Evolutionary conservation across 257 asterid species (phyloP), one percentile per base, ranked within the genome.

Genomic region (Salvia rosmarinus): DNA sequence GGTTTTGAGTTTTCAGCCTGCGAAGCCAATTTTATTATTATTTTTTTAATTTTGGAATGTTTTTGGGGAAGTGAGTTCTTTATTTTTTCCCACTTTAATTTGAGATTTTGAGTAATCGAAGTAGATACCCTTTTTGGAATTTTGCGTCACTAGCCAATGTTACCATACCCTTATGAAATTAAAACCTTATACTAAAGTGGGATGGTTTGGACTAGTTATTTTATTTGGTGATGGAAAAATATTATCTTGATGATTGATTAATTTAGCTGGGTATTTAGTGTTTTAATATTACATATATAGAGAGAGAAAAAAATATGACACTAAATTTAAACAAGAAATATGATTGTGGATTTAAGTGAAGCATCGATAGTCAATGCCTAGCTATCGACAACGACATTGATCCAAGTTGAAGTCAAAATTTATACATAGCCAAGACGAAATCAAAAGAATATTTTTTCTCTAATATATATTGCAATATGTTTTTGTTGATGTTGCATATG

Each of bases 1-100:
- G 80, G 87, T 81, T 82, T 84, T 74, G 81, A 75, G 83, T 72
- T 73, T 82, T 77, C 72, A 42, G 73, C 10, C 68, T 17, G 68
- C 25, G 28, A 34, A 14, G 6, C 11, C 44, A 20, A 30, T 30
- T 58, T 32, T 39, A 28, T 43, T 5, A 9, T n/a, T 1, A 39
- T 8, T 81, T 30, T 28, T 75, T 81, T 55, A 23, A 21, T 67
- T 75, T 78, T 66, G 80, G 84, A 86, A 81, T 83, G 84, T 83
- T 80, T 83, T 71, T 44, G 64, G 57, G 85, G 75, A 75, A 75
- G 32, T 64, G 57, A 9, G 51, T 66, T 59, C 57, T 68, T 77
- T 68, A 52, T 40, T 25, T 16, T 60, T 60, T 17, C 17, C 44
- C n/a, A 30, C 71, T 67, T 74, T 60, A 64, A 12, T 28, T 50